A percentile compares a stretch with the other conserved stretches of the same genome.
phyloP scores from a whole-genome alignment of 1,284 basidiomycete genomes.

The Omphalotus olearius region DNA sequence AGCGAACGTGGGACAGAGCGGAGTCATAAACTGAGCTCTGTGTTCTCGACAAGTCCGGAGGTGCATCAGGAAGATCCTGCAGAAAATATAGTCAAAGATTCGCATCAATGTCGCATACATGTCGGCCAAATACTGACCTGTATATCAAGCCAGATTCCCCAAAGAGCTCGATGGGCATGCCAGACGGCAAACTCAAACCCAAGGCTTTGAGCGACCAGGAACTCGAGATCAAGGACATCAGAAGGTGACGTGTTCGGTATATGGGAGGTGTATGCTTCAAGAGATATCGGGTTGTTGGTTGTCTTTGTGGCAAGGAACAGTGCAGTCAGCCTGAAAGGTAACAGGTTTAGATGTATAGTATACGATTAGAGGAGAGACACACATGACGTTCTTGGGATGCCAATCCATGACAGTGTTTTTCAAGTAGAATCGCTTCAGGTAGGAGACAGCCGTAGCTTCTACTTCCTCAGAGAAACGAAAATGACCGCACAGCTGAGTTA shows the following conservation, averaged over 20 bases:
- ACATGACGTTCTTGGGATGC: slow-evolving; percentile 99
- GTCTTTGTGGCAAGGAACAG: slow-evolving; percentile 97
- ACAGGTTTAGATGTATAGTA: not conserved
- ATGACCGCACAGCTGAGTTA: slow-evolving; percentile 79
- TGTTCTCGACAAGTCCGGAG: slow-evolving; percentile 37
- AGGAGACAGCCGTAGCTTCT: slow-evolving; percentile 87
- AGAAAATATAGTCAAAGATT: not conserved
- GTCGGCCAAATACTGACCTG: slow-evolving; percentile 53
- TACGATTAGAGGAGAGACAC: slow-evolving; percentile 25
- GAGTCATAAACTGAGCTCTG: slow-evolving; percentile 43
- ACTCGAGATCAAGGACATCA: slow-evolving; percentile 91
- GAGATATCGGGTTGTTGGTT: slow-evolving; percentile 87
- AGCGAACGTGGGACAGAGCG: slow-evolving; percentile 60
- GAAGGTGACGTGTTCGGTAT: slow-evolving; percentile 77
- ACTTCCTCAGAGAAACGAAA: slow-evolving; percentile 91
- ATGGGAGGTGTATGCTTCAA: slow-evolving; percentile 78
- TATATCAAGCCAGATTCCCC: slow-evolving; percentile 88
- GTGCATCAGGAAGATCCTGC: slow-evolving; percentile 48
- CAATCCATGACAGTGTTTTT: slow-evolving; percentile 99
- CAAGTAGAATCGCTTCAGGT: slow-evolving; percentile 96
- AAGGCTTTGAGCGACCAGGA: slow-evolving; percentile 90
- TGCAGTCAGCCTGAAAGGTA: slow-evolving; percentile 78
- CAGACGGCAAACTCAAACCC: slow-evolving; percentile 92
- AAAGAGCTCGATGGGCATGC: slow-evolving; percentile 85
- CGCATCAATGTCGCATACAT: no score